Evolutionary conservation across 2,329 filamentous ascomycete species (phyloP), one percentile per base, ranked within the genome.

Genomic region (Leptographium lundbergii): DNA sequence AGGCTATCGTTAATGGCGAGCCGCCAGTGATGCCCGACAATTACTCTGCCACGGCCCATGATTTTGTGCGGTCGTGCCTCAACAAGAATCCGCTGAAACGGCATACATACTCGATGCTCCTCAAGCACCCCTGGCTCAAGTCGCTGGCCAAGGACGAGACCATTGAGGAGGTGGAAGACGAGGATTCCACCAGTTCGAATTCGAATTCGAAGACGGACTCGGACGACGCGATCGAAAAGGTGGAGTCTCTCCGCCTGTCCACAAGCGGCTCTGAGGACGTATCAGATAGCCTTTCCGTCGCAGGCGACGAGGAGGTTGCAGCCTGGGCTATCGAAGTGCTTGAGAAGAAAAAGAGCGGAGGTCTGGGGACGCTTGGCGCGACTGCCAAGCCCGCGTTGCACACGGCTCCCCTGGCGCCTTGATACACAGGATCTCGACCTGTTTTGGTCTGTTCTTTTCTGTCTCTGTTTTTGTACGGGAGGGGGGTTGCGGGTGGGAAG

Each of bases 1-100:
- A 99, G 94, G 94, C 94, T 59, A 99, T 99, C 69, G 94, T 99
- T 42, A 90, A 97, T 69, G 94, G 94, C 56, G 91, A 96, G n/a
- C 90, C 94, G 17, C 94, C 94, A 13, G 85, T 88, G 67, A 82
- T 99, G 36, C 94, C 94, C 0, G 82, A 88, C 59, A 85, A 82
- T 29, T 99, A 88, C 70, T 94, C 91, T 0, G 81, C 87, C 59
- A 79, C 82, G 6, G 90, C 92, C 2, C 86, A 85, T 59, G 87
- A 92, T 66, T 99, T 99, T 73, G 92, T 99, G 27, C 80, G 81
- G 47, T 86, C 86, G 52, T 97, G 94, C 70, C 78, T 99, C 54
- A 91, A 96, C 77, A 99, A 99, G 72, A 87, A 89, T 25, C 89
- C 94, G 10, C 88, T 89, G 65, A 82, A 95, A 61, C 85, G 94